phyloP scores from a whole-genome alignment of 805 yeast genomes.

The Kodamaea lidongshanica region DNA sequence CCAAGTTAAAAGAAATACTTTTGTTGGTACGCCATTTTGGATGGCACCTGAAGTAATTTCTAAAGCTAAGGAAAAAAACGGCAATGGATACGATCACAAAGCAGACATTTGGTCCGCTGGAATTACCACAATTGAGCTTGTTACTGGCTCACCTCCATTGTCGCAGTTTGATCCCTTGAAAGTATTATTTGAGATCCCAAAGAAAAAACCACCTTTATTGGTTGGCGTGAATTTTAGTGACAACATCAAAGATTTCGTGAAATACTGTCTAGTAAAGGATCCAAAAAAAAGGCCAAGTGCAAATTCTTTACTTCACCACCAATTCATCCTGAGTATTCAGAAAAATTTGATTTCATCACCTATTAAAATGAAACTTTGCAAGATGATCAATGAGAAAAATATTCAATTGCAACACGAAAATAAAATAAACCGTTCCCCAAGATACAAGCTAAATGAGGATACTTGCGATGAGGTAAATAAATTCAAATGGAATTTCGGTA shows the following conservation, averaged over 20 bases:
- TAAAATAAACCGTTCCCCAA: slow-evolving; percentile 3
- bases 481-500: slow-evolving; percentile 16
- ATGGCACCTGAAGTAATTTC: slow-evolving; percentile 97
- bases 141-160: slow-evolving; percentile 78
- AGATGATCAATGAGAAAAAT: slow-evolving; percentile 38
- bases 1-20: slow-evolving; percentile 52
- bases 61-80: slow-evolving; percentile 13
- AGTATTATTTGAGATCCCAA: slow-evolving; percentile 66
- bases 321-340: slow-evolving; percentile 40
- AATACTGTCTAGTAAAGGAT: slow-evolving; percentile 59
- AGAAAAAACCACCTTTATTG: slow-evolving; percentile 54
- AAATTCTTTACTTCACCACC: slow-evolving; percentile 43
- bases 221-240: slow-evolving; percentile 39
- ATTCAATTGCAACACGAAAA: slow-evolving; percentile 2
- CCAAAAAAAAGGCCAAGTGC: slow-evolving; percentile 65
- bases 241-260: slow-evolving; percentile 60
- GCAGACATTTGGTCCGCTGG: slow-evolving; percentile 97
- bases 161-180: slow-evolving; percentile 70
- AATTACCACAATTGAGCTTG: slow-evolving; percentile 80
- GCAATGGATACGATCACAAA: slow-evolving; percentile 67
- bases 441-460: slow-evolving; percentile 4
- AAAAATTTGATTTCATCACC: slow-evolving; percentile 7
- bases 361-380: slow-evolving; percentile 21
- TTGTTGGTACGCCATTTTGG: slow-evolving; percentile 97
- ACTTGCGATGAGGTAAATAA: not conserved